Percentiles rank a stretch among this genome's conserved stretches.
Evolutionary conservation across 345 rosid genomes (phyloP).

Genomic region (Abelmoschus esculentus): DNA sequence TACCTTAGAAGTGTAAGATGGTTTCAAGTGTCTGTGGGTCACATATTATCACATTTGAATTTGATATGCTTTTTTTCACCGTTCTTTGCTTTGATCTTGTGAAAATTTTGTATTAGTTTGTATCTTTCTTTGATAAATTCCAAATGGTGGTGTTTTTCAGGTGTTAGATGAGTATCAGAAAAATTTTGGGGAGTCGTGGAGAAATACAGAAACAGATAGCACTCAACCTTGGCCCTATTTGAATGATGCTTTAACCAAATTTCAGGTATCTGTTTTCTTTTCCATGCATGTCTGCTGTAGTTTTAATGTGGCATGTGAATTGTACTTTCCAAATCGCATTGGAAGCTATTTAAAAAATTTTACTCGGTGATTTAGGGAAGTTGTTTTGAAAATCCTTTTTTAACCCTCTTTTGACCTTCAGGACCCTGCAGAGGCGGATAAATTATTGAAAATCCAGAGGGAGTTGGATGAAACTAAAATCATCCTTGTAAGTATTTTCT

Average conservation of each 20-base stretch:
- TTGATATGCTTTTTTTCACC: background rate
- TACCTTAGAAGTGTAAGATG: background rate
- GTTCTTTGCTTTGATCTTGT: background rate
- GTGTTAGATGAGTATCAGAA: slow-evolving; percentile 90
- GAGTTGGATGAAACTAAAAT: background rate
- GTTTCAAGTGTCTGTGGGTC: background rate
- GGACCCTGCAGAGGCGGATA: background rate
- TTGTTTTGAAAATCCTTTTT: background rate
- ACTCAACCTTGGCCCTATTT: slow-evolving; percentile 75
- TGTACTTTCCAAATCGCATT: background rate
- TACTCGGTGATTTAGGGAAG: background rate
- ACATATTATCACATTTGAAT: background rate
- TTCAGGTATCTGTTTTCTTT: slow-evolving; percentile 48
- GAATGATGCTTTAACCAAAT: slow-evolving; percentile 61
- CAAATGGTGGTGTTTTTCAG: slow-evolving; percentile 23
- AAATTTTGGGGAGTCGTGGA: slow-evolving; percentile 93
- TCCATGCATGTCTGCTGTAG: background rate
- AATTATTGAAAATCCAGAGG: background rate
- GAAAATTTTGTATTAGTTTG: background rate
- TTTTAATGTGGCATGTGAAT: background rate
- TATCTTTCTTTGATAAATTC: background rate
- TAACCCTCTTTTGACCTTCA: background rate
- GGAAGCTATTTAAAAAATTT: background rate
- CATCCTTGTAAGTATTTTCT: slow-evolving; percentile 26
- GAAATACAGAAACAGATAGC: slow-evolving; percentile 49